Base-by-base conservation (phyloP, 805 yeast genomes). In the Barnettozyma salicaria region DNA sequence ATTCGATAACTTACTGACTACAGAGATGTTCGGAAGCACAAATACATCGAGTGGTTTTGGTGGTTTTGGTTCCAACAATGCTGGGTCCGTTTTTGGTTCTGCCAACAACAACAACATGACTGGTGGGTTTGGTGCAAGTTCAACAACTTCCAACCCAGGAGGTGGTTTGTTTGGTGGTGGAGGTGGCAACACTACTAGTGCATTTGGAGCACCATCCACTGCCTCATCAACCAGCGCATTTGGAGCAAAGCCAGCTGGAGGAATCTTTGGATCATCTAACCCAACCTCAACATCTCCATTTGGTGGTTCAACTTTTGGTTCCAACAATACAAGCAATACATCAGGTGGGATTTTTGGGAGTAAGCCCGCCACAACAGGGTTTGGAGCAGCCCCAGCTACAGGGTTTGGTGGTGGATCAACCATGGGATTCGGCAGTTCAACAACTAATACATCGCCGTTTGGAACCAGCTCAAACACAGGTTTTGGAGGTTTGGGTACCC, bases 301-400 rank as follows among this genome's bases (percentile, higher is more conserved):
- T 40, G 56, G n/a, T n/a, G n/a, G 58, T 8, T 43, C 44, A 19
- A 44, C 45, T 23, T 70, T 72, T 51, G 75, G 75, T 22, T 39
- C 52, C 14, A 59, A 46, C 47, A 50, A 54, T 30, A 50, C 37
- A 16, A 34, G 30, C 26, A 43, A 48, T 18, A 44, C 56, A 20
- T 53, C 61, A 31, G 54, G 55, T 30, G 61, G 63, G 37, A 9
- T 70, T 14, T 72, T 73, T 50, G 76, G 76, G 19, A 42, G 55
- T 16, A 59, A 50, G 45, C 53, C 58, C 19, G 50, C 46, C 11
- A 43, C 53, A 3, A 30, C 49, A 20, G 50, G 46, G 4, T 52
- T 53, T 34, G 62, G 62, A 12, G 19, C 41, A 17, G 24, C 26
- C 10, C 8, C 14, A 2, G 29, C 9, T 17, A 23, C 32, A 7